Base-by-base conservation (phyloP, 2,329 filamentous ascomycete species). In the Elsinoe perseae region DNA sequence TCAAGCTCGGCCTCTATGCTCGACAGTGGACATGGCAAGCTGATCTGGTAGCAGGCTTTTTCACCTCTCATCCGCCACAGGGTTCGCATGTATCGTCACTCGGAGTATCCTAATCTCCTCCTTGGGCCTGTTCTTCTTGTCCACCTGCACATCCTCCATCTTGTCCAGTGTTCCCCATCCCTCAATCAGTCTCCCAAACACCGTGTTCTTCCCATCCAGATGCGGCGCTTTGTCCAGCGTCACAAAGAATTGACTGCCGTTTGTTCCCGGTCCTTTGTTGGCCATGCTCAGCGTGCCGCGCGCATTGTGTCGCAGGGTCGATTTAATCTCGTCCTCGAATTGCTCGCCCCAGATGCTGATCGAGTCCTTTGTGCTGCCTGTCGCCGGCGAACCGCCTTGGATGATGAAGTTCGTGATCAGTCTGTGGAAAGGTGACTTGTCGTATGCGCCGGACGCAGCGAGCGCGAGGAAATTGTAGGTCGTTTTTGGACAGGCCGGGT, bases 211-310 rank as follows among this genome's bases (percentile, higher is more conserved):
- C 3, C 87, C 88, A 68, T 93, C 89, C 40, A 95, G 75, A 72
- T 93, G 89, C 34, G 86, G 81, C 23, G 88, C 86, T 62, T 86
- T 83, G 58, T 86, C 86, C 63, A 90, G 86, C 1, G 84, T 82
- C 59, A 93, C 76, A 69, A 91, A 95, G 73, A 93, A 95, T 68
- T 95, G 88, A 60, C 85, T 89, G 28, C 93, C 93, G 70, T 97
- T 97, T 42, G 92, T 95, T 69, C 95, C 83, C 12, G 89, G 87
- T 0, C 93, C 93, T 23, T 87, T 85, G 73, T 98, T 98, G 61
- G 93, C 93, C 93, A 97, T 97, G 74, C 86, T 91, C 64, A 98
- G 75, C 18, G 97, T 80, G 1, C 93, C 93, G 6, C 92, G 89
- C 52, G 90, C 90, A 0, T 91, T 95, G 75, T 97, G 93, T 68